Conservation (phyloP, 2,329 filamentous ascomycete species). For the Calonectria multiphialidica region DNA sequence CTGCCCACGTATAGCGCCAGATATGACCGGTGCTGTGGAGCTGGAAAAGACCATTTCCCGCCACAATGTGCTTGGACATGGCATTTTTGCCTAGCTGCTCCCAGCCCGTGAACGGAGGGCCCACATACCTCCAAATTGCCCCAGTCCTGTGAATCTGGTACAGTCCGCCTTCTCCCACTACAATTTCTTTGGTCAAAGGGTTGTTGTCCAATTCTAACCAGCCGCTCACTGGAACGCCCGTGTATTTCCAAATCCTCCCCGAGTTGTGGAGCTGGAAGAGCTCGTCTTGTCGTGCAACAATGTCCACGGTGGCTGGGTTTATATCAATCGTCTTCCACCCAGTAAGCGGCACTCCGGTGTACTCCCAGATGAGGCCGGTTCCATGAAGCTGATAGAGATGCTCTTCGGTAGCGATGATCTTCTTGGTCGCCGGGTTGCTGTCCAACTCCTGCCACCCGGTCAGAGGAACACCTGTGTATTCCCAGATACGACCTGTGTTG, state of each 20-base stretch:
- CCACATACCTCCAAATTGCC: background rate
- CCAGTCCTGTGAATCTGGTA: slow-evolving; percentile 18
- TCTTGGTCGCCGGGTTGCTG: slow-evolving; percentile 4
- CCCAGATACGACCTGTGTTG: slow-evolving; percentile 4
- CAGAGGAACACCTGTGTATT: slow-evolving; percentile 12
- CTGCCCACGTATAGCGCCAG: slow-evolving; percentile 2
- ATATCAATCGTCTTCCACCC: slow-evolving; percentile 10
- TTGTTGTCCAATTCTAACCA: slow-evolving; percentile 19
- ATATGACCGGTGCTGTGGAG: slow-evolving; percentile 4
- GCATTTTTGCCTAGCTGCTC: slow-evolving; percentile 2
- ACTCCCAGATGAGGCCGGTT: slow-evolving; percentile 3
- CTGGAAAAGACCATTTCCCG: slow-evolving; percentile 5
- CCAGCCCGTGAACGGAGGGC: slow-evolving; percentile 5
- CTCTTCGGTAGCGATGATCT: background rate
- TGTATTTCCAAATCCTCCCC: slow-evolving; percentile 14
- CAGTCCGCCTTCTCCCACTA: background rate
- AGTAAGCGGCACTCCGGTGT: background rate
- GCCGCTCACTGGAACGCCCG: slow-evolving; percentile 6
- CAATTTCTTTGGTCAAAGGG: slow-evolving; percentile 7
- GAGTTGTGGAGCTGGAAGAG: slow-evolving; percentile 9
- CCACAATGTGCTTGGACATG: background rate
- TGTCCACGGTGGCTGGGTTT: background rate
- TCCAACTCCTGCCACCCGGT: slow-evolving; percentile 15
- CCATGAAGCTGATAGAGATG: slow-evolving; percentile 13
- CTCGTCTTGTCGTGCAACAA: background rate